phyloP scores from a whole-genome alignment of 2,329 filamentous ascomycete genomes.

The Escovopsis weberi region DNA sequence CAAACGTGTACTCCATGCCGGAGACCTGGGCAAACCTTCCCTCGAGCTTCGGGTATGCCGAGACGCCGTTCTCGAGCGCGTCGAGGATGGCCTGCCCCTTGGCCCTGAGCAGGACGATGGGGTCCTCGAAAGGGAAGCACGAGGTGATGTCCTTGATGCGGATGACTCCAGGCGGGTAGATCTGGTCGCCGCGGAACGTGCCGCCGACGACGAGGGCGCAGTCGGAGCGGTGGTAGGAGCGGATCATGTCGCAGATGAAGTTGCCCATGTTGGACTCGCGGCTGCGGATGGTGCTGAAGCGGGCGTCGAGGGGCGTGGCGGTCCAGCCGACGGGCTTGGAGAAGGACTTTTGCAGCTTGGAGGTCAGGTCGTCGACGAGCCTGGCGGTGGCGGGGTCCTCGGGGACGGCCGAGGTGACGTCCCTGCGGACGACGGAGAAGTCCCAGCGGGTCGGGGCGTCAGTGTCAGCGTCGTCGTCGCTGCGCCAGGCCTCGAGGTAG shows the following conservation, averaged over 20 bases:
- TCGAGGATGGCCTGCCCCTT: constrained; percentile 58
- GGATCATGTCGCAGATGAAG: constrained; percentile 86
- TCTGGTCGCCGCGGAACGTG: constrained; percentile 76
- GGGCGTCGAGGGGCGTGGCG: constrained; percentile 65
- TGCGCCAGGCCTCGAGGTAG: constrained; percentile 65
- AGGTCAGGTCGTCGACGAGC: constrained; percentile 55
- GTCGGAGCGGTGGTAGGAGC: constrained; percentile 65
- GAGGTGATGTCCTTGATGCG: constrained; percentile 70
- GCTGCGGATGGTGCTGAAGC: constrained; percentile 68
- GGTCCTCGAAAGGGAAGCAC: constrained; percentile 88
- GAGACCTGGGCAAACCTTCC: constrained; percentile 77
- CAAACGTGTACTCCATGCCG: constrained; percentile 63
- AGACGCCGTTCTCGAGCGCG: constrained; percentile 76
- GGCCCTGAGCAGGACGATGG: constrained; percentile 62
- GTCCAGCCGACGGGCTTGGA: constrained; percentile 78
- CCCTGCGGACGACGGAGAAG: constrained; percentile 60
- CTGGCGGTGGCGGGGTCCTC: constrained; percentile 45
- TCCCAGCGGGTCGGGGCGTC: constrained; percentile 45
- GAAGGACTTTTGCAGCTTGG: constrained; percentile 59
- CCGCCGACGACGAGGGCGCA: constrained; percentile 75
- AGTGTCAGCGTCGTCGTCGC: constrained; percentile 16
- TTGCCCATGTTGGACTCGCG: constrained; percentile 77
- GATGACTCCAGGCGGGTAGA: constrained; percentile 70
- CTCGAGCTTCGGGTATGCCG: constrained; percentile 68
- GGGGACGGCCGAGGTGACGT: constrained; percentile 54